phyloP scores from a whole-genome alignment of 768 basidiomycete genomes.

The Leccinum disarticulatum region DNA sequence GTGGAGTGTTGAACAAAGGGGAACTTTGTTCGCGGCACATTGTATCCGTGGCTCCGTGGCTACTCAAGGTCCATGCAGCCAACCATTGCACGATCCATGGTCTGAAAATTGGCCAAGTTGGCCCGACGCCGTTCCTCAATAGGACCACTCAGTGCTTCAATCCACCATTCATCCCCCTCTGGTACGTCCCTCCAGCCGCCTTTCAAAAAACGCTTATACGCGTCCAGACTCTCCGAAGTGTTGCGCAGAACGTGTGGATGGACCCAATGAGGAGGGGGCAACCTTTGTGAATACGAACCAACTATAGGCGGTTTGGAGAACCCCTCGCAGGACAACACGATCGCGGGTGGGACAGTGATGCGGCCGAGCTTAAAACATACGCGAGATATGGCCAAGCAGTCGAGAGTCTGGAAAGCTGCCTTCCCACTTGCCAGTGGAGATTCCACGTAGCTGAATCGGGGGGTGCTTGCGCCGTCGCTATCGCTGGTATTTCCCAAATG shows the following conservation, averaged over 20 bases:
- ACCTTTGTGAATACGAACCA: slow-evolving; percentile 12
- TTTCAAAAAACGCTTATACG: slow-evolving; percentile 44
- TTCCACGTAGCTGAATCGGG: background rate
- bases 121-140: slow-evolving; percentile 36
- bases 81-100: slow-evolving; percentile 3
- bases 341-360: slow-evolving; percentile 66
- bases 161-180: slow-evolving; percentile 63
- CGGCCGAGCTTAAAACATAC: slow-evolving; percentile 68
- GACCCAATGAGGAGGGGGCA: slow-evolving; percentile 15
- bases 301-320: slow-evolving; percentile 31
- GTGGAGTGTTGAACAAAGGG: background rate
- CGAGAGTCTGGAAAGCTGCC: slow-evolving; percentile 40
- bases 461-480: background rate
- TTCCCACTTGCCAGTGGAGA: slow-evolving; percentile 34
- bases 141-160: slow-evolving; percentile 47
- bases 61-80: slow-evolving; percentile 6
- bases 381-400: slow-evolving; percentile 57
- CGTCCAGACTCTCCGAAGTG: slow-evolving; percentile 22
- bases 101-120: slow-evolving; percentile 13
- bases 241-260: slow-evolving; percentile 10
- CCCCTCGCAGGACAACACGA: slow-evolving; percentile 59
- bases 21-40: background rate
- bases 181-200: slow-evolving; percentile 63
- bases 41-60: too few species aligned
- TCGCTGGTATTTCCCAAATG: background rate